phyloP scores from a whole-genome alignment of 331 rosid species.

The Malus hybrid region DNA sequence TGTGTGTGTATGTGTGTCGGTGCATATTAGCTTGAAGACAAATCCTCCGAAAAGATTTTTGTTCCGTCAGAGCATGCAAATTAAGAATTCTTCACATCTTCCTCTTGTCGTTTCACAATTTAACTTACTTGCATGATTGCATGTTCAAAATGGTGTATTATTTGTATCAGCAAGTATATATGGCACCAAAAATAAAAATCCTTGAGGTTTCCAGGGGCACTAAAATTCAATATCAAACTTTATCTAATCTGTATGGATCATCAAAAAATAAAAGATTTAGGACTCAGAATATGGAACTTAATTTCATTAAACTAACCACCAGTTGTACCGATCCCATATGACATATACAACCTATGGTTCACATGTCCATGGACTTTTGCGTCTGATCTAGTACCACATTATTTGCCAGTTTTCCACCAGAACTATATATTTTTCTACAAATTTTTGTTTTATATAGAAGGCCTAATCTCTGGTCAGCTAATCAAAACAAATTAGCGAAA shows the following conservation, averaged over 20 bases:
- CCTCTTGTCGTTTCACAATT: not conserved
- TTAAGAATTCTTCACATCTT: not conserved
- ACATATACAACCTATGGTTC: not conserved
- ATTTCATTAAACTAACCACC: no score
- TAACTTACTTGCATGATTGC: not conserved
- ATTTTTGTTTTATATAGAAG: not conserved
- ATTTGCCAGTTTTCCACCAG: not conserved
- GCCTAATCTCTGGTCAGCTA: no score
- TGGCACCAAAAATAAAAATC: not conserved
- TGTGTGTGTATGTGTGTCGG: not conserved
- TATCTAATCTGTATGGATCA: no score
- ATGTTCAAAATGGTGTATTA: not conserved
- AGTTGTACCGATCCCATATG: not conserved
- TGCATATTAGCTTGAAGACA: not conserved
- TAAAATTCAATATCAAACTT: not conserved
- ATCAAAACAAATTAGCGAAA: no score
- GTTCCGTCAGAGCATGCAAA: not conserved
- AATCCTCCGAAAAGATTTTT: not conserved
- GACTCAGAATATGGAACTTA: no score
- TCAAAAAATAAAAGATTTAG: no score
- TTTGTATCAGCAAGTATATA: no score
- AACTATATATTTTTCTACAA: not conserved
- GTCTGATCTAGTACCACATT: not conserved
- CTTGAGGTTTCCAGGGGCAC: not conserved
- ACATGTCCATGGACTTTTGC: conserved; percentile 9